phyloP scores from a whole-genome alignment of 768 basidiomycete species.

The Hirschioporus abietinus region DNA sequence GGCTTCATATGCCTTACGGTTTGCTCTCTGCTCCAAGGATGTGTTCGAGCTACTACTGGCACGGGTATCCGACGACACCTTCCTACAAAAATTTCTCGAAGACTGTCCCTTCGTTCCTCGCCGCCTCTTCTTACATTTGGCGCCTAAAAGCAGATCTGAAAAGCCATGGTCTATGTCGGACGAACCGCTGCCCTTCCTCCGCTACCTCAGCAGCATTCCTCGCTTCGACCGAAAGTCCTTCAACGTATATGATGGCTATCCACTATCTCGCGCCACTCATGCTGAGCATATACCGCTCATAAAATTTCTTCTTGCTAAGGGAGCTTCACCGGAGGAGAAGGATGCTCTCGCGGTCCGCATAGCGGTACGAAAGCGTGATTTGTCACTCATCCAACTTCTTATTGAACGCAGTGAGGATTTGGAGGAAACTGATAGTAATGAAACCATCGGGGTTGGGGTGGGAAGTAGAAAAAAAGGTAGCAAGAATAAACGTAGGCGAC shows the following conservation, averaged over 20 bases:
- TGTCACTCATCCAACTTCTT: slow-evolving; percentile 67
- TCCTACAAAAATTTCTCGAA: background rate
- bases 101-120: slow-evolving; percentile 50
- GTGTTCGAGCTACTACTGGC: slow-evolving; percentile 45
- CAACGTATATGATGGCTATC: slow-evolving; percentile 77
- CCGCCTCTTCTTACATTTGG: slow-evolving; percentile 57
- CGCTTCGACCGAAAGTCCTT: slow-evolving; percentile 38
- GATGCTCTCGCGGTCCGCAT: slow-evolving; percentile 62
- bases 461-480: slow-evolving; percentile 17
- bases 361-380: slow-evolving; percentile 67
- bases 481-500: slow-evolving; percentile 42
- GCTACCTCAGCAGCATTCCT: slow-evolving; percentile 43
- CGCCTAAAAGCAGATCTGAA: slow-evolving; percentile 20
- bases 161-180: slow-evolving; percentile 41
- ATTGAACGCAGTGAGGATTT: slow-evolving; percentile 47
- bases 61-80: slow-evolving; percentile 14
- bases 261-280: slow-evolving; percentile 73
- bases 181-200: slow-evolving; percentile 60
- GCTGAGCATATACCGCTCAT: slow-evolving; percentile 60
- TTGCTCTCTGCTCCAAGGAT: slow-evolving; percentile 30
- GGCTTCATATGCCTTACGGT: slow-evolving; percentile 18
- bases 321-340: slow-evolving; percentile 65
- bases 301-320: slow-evolving; percentile 60
- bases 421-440: background rate
- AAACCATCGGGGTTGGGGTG: slow-evolving; percentile 9